These are phyloP conservation scores for Cantharellus anzutake DNA, from an alignment of 768 basidiomycete genomes.

Conservation along the genomic window DNA sequence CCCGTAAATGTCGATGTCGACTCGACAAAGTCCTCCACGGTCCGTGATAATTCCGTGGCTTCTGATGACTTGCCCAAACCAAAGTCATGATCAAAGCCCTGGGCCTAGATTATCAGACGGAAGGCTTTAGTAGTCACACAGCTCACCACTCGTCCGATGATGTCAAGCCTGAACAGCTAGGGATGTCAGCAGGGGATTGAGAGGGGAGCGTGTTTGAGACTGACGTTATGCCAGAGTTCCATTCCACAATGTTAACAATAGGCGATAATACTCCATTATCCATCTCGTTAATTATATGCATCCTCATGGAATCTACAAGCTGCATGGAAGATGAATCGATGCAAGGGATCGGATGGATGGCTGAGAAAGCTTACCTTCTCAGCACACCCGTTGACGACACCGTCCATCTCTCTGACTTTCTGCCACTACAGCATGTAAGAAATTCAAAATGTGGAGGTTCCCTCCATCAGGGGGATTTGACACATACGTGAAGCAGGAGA, in stretches of 20 bases:
- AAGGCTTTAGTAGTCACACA: neutral
- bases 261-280: too few relatives aligned
- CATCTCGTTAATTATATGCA: too few relatives aligned
- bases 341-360: neutral
- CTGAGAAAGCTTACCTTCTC: neutral
- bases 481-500: constrained; percentile 8
- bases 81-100: constrained; percentile 8
- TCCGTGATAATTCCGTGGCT: constrained; percentile 1
- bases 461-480: too few relatives aligned
- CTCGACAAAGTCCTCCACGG: constrained; percentile 4
- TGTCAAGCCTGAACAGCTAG: neutral
- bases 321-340: too few relatives aligned
- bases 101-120: neutral
- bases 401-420: neutral
- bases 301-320: too few relatives aligned
- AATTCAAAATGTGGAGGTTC: too few relatives aligned
- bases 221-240: neutral
- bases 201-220: neutral
- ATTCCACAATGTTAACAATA: neutral
- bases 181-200: neutral
- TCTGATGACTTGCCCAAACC: neutral
- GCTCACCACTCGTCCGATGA: constrained; percentile 7
- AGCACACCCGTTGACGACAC: neutral
- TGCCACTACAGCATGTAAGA: neutral
- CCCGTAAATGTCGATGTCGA: constrained; percentile 1